Evolutionary conservation across 2,329 filamentous ascomycete species (phyloP), one percentile per base, ranked within the genome.

Genomic region (Aureobasidium sp.): DNA sequence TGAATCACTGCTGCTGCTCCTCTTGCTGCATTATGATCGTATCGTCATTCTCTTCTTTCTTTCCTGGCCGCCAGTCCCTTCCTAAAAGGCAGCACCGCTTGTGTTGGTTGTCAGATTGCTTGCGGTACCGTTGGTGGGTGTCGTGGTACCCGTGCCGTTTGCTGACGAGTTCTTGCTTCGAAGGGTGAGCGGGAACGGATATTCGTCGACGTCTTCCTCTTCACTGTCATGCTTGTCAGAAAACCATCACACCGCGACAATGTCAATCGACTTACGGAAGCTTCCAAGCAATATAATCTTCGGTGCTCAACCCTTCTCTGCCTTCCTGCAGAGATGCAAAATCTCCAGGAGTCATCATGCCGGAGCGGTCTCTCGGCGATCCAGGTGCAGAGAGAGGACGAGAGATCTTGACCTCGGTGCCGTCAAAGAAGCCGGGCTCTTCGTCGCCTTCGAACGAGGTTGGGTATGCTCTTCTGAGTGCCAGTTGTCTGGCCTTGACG

Each of bases 331-430:
- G 75, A 61, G 89, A 95, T 24, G 90, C 93, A 77, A 97, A 97
- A 70, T 98, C 93, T 41, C 93, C 93, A 6, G 93, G 93, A 1
- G 93, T 98, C 93, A 98, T 97, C 90, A 96, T 95, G 51, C 93
- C 93, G 38, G 85, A 85, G 29, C 90, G 81, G 67, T 95, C 90
- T 57, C 90, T 80, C 8, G 93, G 93, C 16, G 90, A 95, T 7
- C 93, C 93, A 2, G 93, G 93, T 47, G 95, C 90, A 2, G 90
- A 96, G 71, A 97, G 84, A 6, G 93, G 93, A 44, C 93, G 80
- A 10, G 90, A 91, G 65, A 98, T 90, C 83, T 97, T 98, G 66
- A 90, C 85, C 63, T 96, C 91, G 3, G 89, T 88, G 30, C 88
- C 88, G 49, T 90, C 88, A 64, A 97, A 95, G 71, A 90, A 93